These are phyloP conservation scores for Eimeria necatrix DNA, from an alignment of 169 alveolate genomes.

Conservation along the genomic window DNA sequence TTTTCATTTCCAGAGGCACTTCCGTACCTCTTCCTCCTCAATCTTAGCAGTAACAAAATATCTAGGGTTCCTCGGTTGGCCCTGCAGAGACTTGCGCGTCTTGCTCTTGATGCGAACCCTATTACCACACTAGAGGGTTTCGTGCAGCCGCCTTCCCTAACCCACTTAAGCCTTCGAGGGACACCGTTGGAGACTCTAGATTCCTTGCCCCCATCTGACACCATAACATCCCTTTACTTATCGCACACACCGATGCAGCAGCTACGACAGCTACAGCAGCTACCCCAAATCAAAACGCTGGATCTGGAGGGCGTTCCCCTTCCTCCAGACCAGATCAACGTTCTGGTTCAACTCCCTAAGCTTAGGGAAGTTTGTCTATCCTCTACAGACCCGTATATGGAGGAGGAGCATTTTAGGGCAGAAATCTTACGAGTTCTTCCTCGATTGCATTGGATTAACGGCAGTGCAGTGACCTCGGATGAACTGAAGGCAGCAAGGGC, in stretches of 20 bases:
- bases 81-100: constrained; percentile 73
- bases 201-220: constrained; percentile 60
- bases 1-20: constrained; percentile 65
- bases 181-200: constrained; percentile 56
- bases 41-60: constrained; percentile 72
- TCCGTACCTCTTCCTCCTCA: constrained; percentile 75
- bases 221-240: constrained; percentile 65
- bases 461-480: constrained; percentile 67
- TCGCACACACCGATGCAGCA: constrained; percentile 70
- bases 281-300: constrained; percentile 54
- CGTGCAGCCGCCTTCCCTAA: constrained; percentile 64
- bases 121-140: constrained; percentile 67
- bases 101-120: constrained; percentile 79
- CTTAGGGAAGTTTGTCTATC: constrained; percentile 69
- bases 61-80: constrained; percentile 24
- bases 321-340: constrained; percentile 33
- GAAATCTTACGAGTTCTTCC: constrained; percentile 70
- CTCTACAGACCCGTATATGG: constrained; percentile 43
- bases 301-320: constrained; percentile 68
- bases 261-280: constrained; percentile 51
- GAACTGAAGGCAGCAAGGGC: constrained; percentile 75
- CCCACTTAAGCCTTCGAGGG: constrained; percentile 73
- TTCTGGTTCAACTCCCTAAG: constrained; percentile 67
- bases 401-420: constrained; percentile 72
- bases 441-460: constrained; percentile 70